Base-by-base conservation (phyloP, 2,329 filamentous ascomycete species). In the Neofusicoccum sp. region DNA sequence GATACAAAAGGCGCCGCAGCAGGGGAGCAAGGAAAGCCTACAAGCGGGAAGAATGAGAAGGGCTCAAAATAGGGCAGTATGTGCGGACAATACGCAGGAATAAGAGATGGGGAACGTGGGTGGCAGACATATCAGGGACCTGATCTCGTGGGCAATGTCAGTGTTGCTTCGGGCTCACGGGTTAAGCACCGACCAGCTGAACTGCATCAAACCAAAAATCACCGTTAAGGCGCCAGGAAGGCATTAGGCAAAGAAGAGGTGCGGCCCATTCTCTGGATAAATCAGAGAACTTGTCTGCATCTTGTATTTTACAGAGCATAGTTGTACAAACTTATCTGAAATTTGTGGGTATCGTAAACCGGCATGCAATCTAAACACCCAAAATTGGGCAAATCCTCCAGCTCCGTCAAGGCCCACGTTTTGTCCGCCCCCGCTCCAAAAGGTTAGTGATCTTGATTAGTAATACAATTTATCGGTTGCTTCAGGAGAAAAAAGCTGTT, bases 1-100 rank as follows among this genome's bases (percentile, higher is more conserved):
- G 67, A 58, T 60, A 63, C 47, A 9, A 70, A 67, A 26, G 60
- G 64, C 30, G 34, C 41, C 16, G 36, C 60, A 47, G 63, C 63
- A 43, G 60, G 53, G 20, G 20, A 56, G 14, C 48, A 51, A 54
- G 53, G 30, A 12, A 49, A 51, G 20, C 36, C 61, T 11, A 45
- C 38, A 26, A 64, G 65, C 6, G 53, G 61, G 1, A 63, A 65
- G 20, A 38, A 63, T 44, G 56, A 43, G 38, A 63, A 64, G 48
- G 60, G 61, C 31, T 63, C 49, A 14, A 61, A 49, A 47, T 61
- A 38, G 43, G n/a, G 30, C 8, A 38, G 34, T 38, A 9, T 20
- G 20, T 20, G 20, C 20, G 20, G 20, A 20, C 20, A 20, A 20
- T 20, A 20, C 20, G 20, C 20, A 20, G 20, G 20, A 20, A 20